A percentile compares a stretch with the other conserved stretches of the same genome.
Conservation (phyloP, 1,284 basidiomycete species). For the Pascua sp. region DNA sequence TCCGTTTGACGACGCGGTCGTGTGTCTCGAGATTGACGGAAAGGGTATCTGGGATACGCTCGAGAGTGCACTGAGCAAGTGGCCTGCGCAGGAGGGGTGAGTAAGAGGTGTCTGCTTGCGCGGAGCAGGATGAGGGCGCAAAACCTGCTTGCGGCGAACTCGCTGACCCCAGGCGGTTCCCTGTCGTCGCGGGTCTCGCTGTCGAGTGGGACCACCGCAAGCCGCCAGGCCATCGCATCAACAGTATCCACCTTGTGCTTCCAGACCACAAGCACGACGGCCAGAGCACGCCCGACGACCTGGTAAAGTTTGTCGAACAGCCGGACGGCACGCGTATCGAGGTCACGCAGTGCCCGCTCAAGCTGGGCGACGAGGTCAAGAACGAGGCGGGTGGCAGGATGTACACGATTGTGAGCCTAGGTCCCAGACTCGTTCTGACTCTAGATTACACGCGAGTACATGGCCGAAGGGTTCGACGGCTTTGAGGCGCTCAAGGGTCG, state of each 20-base stretch:
- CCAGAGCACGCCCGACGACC: constrained; percentile 25
- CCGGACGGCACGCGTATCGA: constrained; percentile 51
- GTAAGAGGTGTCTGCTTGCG: too few relatives aligned
- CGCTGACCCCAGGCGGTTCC: constrained; percentile 67
- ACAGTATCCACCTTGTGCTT: constrained; percentile 62
- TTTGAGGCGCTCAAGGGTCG: constrained; percentile 67
- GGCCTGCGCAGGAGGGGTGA: constrained; percentile 87
- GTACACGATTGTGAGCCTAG: constrained; percentile 65
- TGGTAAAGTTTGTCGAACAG: constrained; percentile 43
- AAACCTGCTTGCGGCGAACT: constrained; percentile 8
- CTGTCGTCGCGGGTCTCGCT: constrained; percentile 77
- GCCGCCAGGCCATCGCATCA: constrained; percentile 66
- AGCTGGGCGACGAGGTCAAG: constrained; percentile 56
- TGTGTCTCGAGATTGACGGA: constrained; percentile 76
- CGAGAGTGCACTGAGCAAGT: constrained; percentile 70
- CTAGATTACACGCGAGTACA: constrained; percentile 50
- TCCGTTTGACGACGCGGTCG: constrained; percentile 81
- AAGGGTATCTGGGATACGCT: constrained; percentile 74
- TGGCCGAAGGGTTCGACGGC: constrained; percentile 63
- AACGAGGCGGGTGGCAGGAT: constrained; percentile 58
- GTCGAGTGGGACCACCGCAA: constrained; percentile 77
- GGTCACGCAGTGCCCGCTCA: constrained; percentile 37
- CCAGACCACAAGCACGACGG: constrained; percentile 35
- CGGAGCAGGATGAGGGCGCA: too few relatives aligned
- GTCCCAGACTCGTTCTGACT: not conserved